phyloP scores from a whole-genome alignment of 1,284 basidiomycete genomes.

The Ceratobasidium theobromae region DNA sequence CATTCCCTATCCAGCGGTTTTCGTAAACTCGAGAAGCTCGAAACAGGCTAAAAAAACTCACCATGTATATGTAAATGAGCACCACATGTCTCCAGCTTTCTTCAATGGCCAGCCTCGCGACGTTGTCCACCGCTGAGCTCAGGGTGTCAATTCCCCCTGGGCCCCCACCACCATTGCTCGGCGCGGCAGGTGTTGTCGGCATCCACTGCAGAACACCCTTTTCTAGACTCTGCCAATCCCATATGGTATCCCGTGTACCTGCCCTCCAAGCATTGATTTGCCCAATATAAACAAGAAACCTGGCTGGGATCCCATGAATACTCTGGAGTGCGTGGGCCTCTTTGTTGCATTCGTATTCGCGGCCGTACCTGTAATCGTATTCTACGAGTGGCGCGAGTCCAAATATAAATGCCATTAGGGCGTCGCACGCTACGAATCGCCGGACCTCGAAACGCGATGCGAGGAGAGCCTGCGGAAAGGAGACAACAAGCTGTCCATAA shows the following conservation, averaged over 20 bases:
- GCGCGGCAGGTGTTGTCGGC: neutral
- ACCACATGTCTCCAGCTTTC: conserved; percentile 19
- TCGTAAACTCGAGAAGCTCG: neutral
- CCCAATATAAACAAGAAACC: neutral
- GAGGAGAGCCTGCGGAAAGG: neutral
- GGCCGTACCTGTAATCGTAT: neutral
- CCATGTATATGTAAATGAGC: conserved; percentile 24
- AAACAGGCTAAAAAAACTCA: neutral
- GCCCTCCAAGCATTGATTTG: conserved; percentile 16
- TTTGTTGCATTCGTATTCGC: neutral
- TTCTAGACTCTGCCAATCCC: neutral
- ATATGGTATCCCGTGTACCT: neutral
- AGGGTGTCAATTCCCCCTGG: neutral
- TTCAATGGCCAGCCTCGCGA: conserved; percentile 1
- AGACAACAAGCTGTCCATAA: neutral
- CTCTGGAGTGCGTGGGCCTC: neutral
- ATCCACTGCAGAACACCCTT: neutral
- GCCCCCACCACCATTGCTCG: neutral
- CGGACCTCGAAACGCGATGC: neutral
- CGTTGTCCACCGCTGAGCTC: neutral
- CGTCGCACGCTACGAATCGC: conserved; percentile 9
- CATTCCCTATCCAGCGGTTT: conserved; percentile 2
- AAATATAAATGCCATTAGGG: neutral
- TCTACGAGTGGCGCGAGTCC: conserved; percentile 4
- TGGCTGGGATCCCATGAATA: conserved; percentile 7